Base-by-base conservation (phyloP, 2,329 filamentous ascomycete species). In the Xylaria hypoxylon region DNA sequence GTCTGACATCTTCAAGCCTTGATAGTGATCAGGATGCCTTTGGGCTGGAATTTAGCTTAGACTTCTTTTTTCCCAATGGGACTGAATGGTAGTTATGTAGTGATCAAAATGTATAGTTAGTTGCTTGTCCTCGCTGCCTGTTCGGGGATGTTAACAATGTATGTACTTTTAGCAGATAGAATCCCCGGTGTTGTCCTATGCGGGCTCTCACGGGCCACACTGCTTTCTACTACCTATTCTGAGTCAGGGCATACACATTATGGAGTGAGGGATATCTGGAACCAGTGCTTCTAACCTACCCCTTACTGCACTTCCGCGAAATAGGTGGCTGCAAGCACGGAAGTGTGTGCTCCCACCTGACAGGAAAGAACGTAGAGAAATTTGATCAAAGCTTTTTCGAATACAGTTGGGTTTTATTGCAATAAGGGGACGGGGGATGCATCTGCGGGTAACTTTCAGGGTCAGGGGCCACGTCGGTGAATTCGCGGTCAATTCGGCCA, bases 51-150 rank as follows among this genome's bases (percentile, higher is more conserved):
- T 69, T 76, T 7, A 72, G 72, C 59, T 60, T 75, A 4, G 73
- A 77, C 15, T 74, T 73, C 59, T 73, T 77, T 64, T 70, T 76
- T 33, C 70, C 71, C 1, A 70, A 69, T 60, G 57, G 28, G 11
- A 62, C 35, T 8, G 72, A 71, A 57, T 28, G 62, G 50, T 33
- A 62, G 52, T 73, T 59, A 65, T 26, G 15, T 31, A 47, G 3
- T 26, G n/a, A 22, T 8, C 10, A 35, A 38, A 10, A n/a, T 64
- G 44, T 53, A 58, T 61, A 24, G 17, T 45, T 4, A 15, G 13
- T 40, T 2, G 10, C 28, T 40, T 19, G 10, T 50, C 33, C 31
- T 44, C 28, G 22, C 52, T 28, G 0, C 55, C 45, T 19, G 33
- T 50, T 28, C 42, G 0, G 2, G n/a, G 33, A n/a, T 8, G 7